phyloP scores from a whole-genome alignment of 345 rosid genomes.

The Hibiscus tridactylites region DNA sequence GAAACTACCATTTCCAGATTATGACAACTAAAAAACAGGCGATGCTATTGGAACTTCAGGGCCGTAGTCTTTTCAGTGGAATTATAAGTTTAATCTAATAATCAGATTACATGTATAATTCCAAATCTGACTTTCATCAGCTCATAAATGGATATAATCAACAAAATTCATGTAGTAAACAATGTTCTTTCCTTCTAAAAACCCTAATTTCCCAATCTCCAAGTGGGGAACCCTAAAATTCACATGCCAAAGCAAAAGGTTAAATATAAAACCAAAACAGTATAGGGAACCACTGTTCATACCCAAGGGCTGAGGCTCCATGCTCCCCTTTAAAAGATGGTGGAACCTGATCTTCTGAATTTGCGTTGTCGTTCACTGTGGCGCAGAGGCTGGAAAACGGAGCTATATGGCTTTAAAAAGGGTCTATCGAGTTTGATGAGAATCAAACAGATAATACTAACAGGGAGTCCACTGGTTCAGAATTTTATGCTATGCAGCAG shows the following conservation, averaged over 20 bases:
- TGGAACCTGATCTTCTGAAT: neutral
- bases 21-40: neutral
- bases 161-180: neutral
- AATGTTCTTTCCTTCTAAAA: neutral
- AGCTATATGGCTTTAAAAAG: neutral
- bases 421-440: neutral
- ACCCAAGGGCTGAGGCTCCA: neutral
- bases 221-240: neutral
- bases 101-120: neutral
- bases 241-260: neutral
- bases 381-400: neutral
- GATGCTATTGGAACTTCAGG: no score
- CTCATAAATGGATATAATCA: neutral
- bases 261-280: neutral
- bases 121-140: neutral
- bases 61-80: neutral
- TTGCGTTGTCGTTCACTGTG: neutral
- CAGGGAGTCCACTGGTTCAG: neutral
- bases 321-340: neutral
- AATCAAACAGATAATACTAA: neutral
- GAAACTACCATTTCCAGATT: neutral
- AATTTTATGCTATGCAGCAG: slow-evolving; percentile 19
- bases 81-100: no score
- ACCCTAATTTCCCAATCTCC: neutral
- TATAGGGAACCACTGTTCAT: neutral